Evolutionary conservation across 2,329 filamentous ascomycete genomes (phyloP), one percentile per base, ranked within the genome.

Genomic region (Sclerotinia subarctica): DNA sequence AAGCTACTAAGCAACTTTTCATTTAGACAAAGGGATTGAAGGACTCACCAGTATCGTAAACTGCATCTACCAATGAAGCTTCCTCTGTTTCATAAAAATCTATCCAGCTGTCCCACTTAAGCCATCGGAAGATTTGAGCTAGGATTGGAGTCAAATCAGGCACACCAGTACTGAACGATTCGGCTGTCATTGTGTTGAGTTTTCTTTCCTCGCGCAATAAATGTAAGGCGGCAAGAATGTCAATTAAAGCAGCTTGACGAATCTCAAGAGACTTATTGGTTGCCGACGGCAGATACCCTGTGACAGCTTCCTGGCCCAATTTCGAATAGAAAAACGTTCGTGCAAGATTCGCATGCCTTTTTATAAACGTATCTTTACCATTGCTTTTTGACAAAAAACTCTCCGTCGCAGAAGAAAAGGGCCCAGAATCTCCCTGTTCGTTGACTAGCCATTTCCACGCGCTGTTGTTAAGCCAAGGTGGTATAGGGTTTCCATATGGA

Each of bases 131-230:
- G 68, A 99, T 83, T 76, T 97, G 94, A 57, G 90, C 88, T 54
- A 98, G 81, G 2, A 97, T 78, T 21, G 91, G 88, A n/a, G 87
- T 86, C 29, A 98, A 79, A 53, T 84, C 82, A 19, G 82, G 79
- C 29, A 79, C 73, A 53, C 82, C 79, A 26, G 78, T 78, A 59
- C 76, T 78, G 15, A 82, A 79, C n/a, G 79, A 77, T 70, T 85
- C 82, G n/a, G 80, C 79, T 56, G 82, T 81, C 66, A 82, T 80
- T 4, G 89, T 85, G 70, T 92, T 87, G 1, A 99, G 84, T 76
- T 96, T 98, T 70, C 91, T 85, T 77, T 99, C 95, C 77, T 99
- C 94, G 0, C 91, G 85, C n/a, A 96, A 81, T 3, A 98, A 82
- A 79, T 99, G 95, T 17, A 99, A 82, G 0, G 87, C 90, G 71